Conservation (phyloP, 2,329 filamentous ascomycete species). For the Penicillium brasilianum region DNA sequence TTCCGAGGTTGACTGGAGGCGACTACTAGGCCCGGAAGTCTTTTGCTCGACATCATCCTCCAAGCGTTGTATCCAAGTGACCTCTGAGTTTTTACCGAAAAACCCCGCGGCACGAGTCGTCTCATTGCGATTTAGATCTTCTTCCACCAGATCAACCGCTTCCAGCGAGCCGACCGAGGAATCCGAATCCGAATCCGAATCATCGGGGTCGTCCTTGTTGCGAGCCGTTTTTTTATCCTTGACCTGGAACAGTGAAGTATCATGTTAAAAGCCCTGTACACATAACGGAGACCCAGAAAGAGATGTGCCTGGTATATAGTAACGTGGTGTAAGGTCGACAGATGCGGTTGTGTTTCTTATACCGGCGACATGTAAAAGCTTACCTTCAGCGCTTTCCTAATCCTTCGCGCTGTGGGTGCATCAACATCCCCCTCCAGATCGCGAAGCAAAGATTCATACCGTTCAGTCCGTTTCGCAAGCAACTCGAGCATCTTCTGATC, state of each 20-base stretch:
- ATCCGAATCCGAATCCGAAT: conserved; percentile 29
- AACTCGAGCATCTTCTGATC: conserved; percentile 41
- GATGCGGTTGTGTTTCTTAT: neutral
- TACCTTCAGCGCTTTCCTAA: conserved; percentile 36
- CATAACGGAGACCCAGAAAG: neutral
- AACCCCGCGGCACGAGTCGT: conserved; percentile 45
- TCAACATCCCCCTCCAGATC: conserved; percentile 35
- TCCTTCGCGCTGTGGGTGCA: conserved; percentile 24
- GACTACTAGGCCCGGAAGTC: neutral
- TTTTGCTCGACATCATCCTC: conserved; percentile 35
- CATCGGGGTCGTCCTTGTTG: conserved; percentile 10
- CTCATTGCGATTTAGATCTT: conserved; percentile 48
- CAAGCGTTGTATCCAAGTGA: conserved; percentile 50
- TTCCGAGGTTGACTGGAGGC: neutral
- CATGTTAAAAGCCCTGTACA: neutral
- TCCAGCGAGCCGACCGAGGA: conserved; percentile 45
- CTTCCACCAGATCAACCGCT: conserved; percentile 47
- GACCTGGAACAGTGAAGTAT: conserved; percentile 7
- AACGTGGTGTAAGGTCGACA: neutral
- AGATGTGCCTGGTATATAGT: neutral
- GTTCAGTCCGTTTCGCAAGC: conserved; percentile 32
- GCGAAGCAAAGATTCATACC: conserved; percentile 36
- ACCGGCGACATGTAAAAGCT: conserved; percentile 4
- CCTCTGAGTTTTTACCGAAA: conserved; percentile 52
- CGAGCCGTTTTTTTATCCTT: conserved; percentile 10